A percentile compares a stretch with the other conserved stretches of the same genome.
Evolutionary conservation across 495 filamentous ascomycete species (phyloP).

Genomic region (Podospora pseudocomata): DNA sequence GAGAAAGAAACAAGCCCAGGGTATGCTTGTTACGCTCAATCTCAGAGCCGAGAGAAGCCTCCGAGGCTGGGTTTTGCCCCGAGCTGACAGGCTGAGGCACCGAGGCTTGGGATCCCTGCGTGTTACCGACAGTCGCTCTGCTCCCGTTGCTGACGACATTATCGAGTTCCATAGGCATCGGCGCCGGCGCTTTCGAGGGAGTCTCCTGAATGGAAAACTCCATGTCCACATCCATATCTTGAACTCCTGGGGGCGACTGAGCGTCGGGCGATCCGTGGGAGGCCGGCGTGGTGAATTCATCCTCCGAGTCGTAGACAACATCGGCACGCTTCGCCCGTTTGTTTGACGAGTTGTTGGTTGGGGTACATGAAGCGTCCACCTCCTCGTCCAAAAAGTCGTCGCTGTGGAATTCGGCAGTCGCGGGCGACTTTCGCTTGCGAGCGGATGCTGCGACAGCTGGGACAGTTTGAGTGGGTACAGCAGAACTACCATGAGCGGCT

Average conservation of each 20-base stretch:
- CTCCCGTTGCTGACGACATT: not conserved
- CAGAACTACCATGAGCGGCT: not conserved
- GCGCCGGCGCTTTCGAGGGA: not conserved
- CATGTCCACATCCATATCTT: not conserved
- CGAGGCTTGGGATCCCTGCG: not conserved
- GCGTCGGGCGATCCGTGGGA: not conserved
- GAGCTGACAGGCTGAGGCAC: slow-evolving; percentile 2
- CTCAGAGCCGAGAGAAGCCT: slow-evolving; percentile 17
- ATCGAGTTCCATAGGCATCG: not conserved
- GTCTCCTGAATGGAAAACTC: not conserved
- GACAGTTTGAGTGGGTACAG: not conserved
- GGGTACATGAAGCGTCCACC: not conserved
- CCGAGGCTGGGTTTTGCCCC: slow-evolving; percentile 11
- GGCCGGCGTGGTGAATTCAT: slow-evolving; percentile 3
- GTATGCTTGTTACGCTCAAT: slow-evolving; percentile 31
- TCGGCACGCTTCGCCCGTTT: slow-evolving; percentile 20
- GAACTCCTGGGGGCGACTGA: not conserved
- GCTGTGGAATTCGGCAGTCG: slow-evolving; percentile 7
- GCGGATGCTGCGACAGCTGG: slow-evolving; percentile 7
- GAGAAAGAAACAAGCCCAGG: slow-evolving; percentile 30
- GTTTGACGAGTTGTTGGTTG: slow-evolving; percentile 12
- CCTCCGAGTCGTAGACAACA: slow-evolving; percentile 44
- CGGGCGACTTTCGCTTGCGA: slow-evolving; percentile 24
- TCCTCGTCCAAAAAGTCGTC: not conserved
- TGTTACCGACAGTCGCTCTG: not conserved